These are phyloP conservation scores for Chrysoporthe cubensis DNA, from an alignment of 2,329 filamentous ascomycete genomes.

Conservation along the genomic window DNA sequence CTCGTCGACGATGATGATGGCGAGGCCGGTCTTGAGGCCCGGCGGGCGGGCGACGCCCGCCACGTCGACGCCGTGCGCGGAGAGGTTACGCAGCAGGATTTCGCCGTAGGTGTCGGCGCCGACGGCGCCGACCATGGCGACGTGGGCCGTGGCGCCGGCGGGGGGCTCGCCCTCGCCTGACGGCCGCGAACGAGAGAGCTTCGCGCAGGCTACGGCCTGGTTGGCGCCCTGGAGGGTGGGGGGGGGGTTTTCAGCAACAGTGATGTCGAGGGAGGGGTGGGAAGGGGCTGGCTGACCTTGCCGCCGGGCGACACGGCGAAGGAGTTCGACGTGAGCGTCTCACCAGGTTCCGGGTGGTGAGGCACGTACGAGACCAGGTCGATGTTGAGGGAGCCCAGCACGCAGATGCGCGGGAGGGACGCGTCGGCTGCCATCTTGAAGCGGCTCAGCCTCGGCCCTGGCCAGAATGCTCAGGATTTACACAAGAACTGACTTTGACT, in stretches of 20 bases:
- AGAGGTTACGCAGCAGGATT: slow-evolving; percentile 61
- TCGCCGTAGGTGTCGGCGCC: slow-evolving; percentile 70
- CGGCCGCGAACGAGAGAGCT: slow-evolving; percentile 65
- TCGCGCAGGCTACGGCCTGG: slow-evolving; percentile 87
- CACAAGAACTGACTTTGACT: background rate
- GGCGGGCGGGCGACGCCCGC: slow-evolving; percentile 50
- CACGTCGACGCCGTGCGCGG: slow-evolving; percentile 65
- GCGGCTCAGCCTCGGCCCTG: background rate
- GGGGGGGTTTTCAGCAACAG: background rate
- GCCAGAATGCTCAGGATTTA: background rate
- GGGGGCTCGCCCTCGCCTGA: slow-evolving; percentile 42
- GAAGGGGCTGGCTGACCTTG: slow-evolving; percentile 53
- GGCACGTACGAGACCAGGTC: slow-evolving; percentile 89
- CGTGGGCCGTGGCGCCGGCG: slow-evolving; percentile 57
- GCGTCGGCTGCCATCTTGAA: slow-evolving; percentile 27
- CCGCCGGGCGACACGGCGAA: slow-evolving; percentile 85
- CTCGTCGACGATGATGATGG: slow-evolving; percentile 77
- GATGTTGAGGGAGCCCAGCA: slow-evolving; percentile 92
- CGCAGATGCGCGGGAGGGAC: slow-evolving; percentile 63
- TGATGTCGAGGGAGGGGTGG: background rate
- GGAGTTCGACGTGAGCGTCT: slow-evolving; percentile 80
- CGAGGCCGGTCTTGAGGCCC: slow-evolving; percentile 66
- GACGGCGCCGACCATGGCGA: slow-evolving; percentile 76
- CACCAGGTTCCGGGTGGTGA: slow-evolving; percentile 80
- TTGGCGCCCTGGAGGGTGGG: slow-evolving; percentile 70